Conservation (phyloP, 1,139 yeast genomes). For the Protomyces macrosporus region DNA sequence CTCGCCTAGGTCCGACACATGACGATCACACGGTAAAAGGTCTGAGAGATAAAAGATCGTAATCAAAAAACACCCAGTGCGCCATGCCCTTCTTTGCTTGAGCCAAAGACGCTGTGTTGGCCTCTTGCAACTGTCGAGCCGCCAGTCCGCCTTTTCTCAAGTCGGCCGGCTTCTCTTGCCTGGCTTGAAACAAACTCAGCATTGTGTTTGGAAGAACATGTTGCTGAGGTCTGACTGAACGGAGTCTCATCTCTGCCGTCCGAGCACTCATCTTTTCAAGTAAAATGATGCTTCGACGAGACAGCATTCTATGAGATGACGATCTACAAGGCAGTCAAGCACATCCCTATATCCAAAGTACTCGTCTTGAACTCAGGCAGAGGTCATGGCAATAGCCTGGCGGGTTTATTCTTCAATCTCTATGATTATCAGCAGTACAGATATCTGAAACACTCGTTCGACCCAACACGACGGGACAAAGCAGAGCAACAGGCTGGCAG, state of each 20-base stretch:
- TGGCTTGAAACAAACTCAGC: not conserved
- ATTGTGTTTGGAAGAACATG: not conserved
- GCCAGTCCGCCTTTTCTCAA: not conserved
- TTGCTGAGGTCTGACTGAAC: not conserved
- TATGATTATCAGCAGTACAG: not conserved
- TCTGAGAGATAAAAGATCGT: not conserved
- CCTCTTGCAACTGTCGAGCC: not conserved
- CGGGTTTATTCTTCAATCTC: too few relatives aligned
- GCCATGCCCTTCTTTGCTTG: not conserved
- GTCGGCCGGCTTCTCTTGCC: not conserved
- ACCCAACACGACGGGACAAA: too few relatives aligned
- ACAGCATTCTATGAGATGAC: not conserved
- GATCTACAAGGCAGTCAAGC: not conserved
- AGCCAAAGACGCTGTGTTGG: not conserved
- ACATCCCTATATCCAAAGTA: not conserved
- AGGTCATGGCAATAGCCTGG: too few relatives aligned
- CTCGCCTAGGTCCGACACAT: not conserved
- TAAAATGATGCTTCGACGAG: not conserved
- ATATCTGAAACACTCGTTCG: not conserved
- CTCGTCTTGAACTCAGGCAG: not conserved
- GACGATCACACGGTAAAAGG: not conserved
- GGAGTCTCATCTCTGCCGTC: constrained; percentile 1
- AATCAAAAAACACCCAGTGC: not conserved
- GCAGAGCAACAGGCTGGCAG: too few relatives aligned
- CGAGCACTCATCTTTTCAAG: not conserved